Conservation (phyloP, 2,329 filamentous ascomycete species). For the Colletotrichum tropicicola region DNA sequence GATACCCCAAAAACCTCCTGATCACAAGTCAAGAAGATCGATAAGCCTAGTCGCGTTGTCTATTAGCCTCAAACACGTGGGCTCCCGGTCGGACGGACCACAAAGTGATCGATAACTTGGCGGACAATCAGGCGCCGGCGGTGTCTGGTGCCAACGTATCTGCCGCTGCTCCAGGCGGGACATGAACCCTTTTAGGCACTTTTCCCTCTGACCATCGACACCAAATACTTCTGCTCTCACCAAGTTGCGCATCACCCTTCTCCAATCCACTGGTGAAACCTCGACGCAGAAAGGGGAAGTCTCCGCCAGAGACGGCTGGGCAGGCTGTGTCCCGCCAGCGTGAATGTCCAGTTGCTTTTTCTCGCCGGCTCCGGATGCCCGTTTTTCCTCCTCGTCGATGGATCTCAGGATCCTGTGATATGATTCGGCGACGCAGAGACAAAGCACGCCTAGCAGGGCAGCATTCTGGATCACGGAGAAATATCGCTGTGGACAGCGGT, state of each 20-base stretch:
- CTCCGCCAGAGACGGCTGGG: neutral
- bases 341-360: neutral
- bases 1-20: neutral
- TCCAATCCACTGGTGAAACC: neutral
- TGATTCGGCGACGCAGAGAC: neutral
- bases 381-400: neutral
- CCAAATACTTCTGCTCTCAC: neutral
- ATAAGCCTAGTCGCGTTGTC: neutral
- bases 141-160: neutral
- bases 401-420: neutral
- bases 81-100: neutral
- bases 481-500: neutral
- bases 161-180: neutral
- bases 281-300: neutral
- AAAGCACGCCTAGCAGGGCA: neutral
- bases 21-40: neutral
- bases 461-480: neutral
- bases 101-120: neutral
- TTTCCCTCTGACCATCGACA: neutral
- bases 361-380: neutral
- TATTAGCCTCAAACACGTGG: neutral
- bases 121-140: neutral
- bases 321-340: neutral
- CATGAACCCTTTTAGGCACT: neutral
- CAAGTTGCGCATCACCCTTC: neutral